Evolutionary conservation across 805 yeast genomes (phyloP).

Genomic region (Hanseniaspora meyeri): DNA sequence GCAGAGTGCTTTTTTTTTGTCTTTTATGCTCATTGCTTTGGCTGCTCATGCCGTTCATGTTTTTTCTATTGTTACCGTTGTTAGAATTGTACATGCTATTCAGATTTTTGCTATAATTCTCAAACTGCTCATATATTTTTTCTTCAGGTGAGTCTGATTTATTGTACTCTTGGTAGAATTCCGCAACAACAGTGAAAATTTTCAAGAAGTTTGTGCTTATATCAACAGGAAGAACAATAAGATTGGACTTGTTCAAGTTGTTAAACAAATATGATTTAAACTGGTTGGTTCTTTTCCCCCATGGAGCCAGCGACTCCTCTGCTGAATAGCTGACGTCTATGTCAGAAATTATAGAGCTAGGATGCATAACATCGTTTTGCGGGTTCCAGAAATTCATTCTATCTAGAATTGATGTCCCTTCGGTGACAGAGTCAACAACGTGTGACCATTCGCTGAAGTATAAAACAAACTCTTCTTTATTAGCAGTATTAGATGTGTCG

Average conservation of each 20-base stretch:
- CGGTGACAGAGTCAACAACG: slow-evolving; percentile 71
- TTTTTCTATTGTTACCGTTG: slow-evolving; percentile 14
- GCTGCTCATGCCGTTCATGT: not conserved
- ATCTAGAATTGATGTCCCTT: slow-evolving; percentile 52
- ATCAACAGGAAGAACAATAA: slow-evolving; percentile 61
- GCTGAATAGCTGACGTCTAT: not conserved
- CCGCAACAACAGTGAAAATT: slow-evolving; percentile 59
- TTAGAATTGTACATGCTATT: not conserved
- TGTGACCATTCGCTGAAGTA: slow-evolving; percentile 71
- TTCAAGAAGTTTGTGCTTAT: slow-evolving; percentile 74
- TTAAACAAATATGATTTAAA: slow-evolving; percentile 8
- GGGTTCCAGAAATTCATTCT: slow-evolving; percentile 65
- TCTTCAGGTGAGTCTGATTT: slow-evolving; percentile 21
- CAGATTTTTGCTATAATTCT: not conserved
- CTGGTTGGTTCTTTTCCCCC: slow-evolving; percentile 9
- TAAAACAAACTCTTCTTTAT: slow-evolving; percentile 70
- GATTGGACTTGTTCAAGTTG: slow-evolving; percentile 52
- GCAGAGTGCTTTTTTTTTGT: slow-evolving; percentile 26
- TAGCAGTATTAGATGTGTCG: not conserved
- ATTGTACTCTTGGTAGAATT: slow-evolving; percentile 35
- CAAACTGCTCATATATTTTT: slow-evolving; percentile 10
- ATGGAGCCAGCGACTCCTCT: slow-evolving; percentile 9
- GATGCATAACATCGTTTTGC: slow-evolving; percentile 27
- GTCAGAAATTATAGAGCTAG: slow-evolving; percentile 6
- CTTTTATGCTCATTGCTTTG: not conserved